These are phyloP conservation scores for Sungouiella blattae DNA, from an alignment of 805 yeast species.

Conservation along the genomic window DNA sequence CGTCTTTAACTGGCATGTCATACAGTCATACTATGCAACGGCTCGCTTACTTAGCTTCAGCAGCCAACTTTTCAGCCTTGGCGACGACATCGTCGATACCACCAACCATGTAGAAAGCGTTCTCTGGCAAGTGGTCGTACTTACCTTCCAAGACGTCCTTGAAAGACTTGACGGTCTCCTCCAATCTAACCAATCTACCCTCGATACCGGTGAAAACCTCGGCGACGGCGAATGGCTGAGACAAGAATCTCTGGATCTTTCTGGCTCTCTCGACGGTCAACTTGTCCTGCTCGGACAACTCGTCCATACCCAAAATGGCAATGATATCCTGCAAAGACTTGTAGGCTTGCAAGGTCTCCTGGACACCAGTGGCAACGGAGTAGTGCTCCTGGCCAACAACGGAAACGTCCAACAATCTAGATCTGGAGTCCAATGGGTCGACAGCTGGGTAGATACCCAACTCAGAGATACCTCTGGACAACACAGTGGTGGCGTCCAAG, in stretches of 20 bases:
- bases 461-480: conserved; percentile 99
- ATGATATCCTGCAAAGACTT: conserved; percentile 99
- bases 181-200: conserved; percentile 95
- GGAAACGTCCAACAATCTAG: conserved; percentile 95
- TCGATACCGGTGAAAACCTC: conserved; percentile 99
- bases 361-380: conserved; percentile 90
- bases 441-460: conserved; percentile 99
- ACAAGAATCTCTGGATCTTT: conserved; percentile 99
- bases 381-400: conserved; percentile 99
- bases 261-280: conserved; percentile 99
- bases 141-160: conserved; percentile 97
- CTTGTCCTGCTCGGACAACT: conserved; percentile 97
- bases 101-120: conserved; percentile 99
- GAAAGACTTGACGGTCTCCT: conserved; percentile 93
- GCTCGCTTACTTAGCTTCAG: conserved; percentile 67
- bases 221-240: conserved; percentile 99
- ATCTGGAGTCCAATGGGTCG: conserved; percentile 99
- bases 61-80: conserved; percentile 98
- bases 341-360: conserved; percentile 99
- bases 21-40: conserved; percentile 20
- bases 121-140: conserved; percentile 98
- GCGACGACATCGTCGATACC: conserved; percentile 98
- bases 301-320: conserved; percentile 99
- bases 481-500: conserved; percentile 99
- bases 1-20: conserved; percentile 18